These are phyloP conservation scores for Limnanthes douglasii DNA, from an alignment of 345 rosid species.

Conservation along the genomic window DNA sequence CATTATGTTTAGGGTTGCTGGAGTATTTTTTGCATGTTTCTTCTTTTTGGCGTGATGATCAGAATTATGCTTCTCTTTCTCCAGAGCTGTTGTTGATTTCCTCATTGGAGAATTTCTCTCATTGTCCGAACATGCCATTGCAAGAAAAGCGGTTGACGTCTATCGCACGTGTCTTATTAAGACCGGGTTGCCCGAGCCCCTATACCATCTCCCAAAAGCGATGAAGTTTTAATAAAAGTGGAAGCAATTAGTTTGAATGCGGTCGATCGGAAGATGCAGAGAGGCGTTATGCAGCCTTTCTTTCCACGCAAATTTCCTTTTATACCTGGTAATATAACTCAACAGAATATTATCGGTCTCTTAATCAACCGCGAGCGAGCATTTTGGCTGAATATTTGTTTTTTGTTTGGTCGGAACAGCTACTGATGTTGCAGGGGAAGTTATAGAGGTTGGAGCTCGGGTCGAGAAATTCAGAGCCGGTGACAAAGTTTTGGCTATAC, in stretches of 20 bases:
- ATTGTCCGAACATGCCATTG: too few relatives aligned
- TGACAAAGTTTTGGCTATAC: conserved; percentile 20
- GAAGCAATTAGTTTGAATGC: conserved; percentile 21
- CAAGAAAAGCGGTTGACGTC: too few relatives aligned
- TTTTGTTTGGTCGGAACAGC: conserved; percentile 25
- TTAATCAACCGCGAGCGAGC: too few relatives aligned
- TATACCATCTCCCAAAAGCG: conserved; percentile 12
- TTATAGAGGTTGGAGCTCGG: conserved; percentile 17
- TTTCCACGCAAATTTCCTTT: conserved; percentile 19
- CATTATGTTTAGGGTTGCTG: too few relatives aligned
- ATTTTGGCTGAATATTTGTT: background rate
- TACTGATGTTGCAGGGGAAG: conserved; percentile 29
- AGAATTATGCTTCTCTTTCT: too few relatives aligned
- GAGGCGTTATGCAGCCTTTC: conserved; percentile 16
- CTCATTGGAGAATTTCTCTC: too few relatives aligned
- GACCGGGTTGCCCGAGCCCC: too few relatives aligned
- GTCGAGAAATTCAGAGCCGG: conserved; percentile 17
- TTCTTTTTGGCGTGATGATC: too few relatives aligned
- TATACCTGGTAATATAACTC: conserved; percentile 18
- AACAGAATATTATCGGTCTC: too few relatives aligned
- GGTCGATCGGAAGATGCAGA: conserved; percentile 21
- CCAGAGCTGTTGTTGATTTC: too few relatives aligned
- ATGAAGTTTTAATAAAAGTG: conserved; percentile 16
- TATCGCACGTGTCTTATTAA: too few relatives aligned
- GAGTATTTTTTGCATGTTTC: too few relatives aligned